Evolutionary conservation across 2,329 filamentous ascomycete species (phyloP).

Genomic region (Hypoxylon sp.): DNA sequence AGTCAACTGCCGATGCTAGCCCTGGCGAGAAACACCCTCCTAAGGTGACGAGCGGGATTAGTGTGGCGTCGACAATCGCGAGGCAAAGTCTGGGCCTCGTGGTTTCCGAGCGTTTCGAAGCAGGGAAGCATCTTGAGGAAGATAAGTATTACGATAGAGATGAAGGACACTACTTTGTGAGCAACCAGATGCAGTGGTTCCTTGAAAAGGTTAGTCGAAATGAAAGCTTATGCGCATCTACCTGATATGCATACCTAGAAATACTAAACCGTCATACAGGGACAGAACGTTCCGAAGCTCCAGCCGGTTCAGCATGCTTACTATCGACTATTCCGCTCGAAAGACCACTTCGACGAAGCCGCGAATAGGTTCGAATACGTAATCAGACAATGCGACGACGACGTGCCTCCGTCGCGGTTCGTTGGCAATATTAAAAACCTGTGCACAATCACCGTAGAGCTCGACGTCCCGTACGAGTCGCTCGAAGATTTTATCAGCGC

Average conservation of each 20-base stretch:
- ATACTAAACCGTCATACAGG: not conserved
- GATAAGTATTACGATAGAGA: slow-evolving; percentile 1
- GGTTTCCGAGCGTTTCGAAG: not conserved
- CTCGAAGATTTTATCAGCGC: slow-evolving; percentile 3
- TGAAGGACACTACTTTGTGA: not conserved
- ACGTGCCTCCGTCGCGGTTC: not conserved
- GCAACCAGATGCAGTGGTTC: not conserved
- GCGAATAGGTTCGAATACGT: not conserved
- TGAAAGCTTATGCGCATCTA: not conserved
- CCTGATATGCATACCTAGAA: not conserved
- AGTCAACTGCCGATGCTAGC: slow-evolving; percentile 1
- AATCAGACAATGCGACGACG: not conserved
- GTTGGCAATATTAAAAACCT: not conserved
- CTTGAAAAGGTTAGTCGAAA: not conserved
- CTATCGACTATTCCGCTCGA: not conserved
- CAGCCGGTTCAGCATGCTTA: not conserved
- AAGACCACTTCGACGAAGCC: not conserved
- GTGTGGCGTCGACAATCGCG: not conserved
- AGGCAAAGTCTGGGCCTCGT: slow-evolving; percentile 1
- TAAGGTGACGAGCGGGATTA: slow-evolving; percentile 1
- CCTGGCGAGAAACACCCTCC: not conserved
- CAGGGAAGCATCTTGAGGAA: not conserved
- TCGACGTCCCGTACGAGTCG: not conserved
- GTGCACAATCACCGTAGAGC: not conserved
- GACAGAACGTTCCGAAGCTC: not conserved